Conservation (phyloP, 1,139 yeast genomes). For the Lodderomyces parapsilosis region DNA sequence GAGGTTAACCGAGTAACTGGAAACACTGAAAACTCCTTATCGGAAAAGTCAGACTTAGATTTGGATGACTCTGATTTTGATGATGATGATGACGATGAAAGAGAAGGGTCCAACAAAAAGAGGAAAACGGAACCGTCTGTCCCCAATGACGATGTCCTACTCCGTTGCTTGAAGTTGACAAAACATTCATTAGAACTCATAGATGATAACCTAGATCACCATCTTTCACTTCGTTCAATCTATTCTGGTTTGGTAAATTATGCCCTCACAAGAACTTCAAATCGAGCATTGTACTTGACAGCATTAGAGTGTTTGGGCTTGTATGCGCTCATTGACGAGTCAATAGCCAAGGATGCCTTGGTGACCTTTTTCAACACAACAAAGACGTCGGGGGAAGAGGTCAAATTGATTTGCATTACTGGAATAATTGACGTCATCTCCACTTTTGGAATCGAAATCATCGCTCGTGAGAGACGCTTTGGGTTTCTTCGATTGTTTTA, state of each 20-base stretch:
- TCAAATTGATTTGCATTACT: constrained; percentile 63
- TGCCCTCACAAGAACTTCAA: constrained; percentile 64
- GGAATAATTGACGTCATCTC: constrained; percentile 78
- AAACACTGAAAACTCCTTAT: not conserved
- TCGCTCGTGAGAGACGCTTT: constrained; percentile 62
- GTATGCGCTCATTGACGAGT: constrained; percentile 68
- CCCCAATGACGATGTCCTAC: constrained; percentile 50
- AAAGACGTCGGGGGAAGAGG: constrained; percentile 61
- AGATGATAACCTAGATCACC: constrained; percentile 62
- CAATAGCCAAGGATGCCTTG: constrained; percentile 65
- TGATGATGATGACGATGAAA: too few relatives aligned
- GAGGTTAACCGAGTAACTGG: constrained; percentile 8
- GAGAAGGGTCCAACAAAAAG: constrained; percentile 26
- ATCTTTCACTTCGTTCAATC: constrained; percentile 69
- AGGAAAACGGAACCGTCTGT: constrained; percentile 37
- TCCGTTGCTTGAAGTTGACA: constrained; percentile 69
- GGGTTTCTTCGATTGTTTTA: constrained; percentile 68
- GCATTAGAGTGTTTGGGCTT: constrained; percentile 81
- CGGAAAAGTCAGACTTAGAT: constrained; percentile 17
- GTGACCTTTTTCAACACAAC: constrained; percentile 61
- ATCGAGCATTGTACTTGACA: constrained; percentile 55
- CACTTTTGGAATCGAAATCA: constrained; percentile 67
- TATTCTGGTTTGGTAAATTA: constrained; percentile 81
- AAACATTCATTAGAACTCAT: constrained; percentile 70
- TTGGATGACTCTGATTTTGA: constrained; percentile 16